phyloP scores from a whole-genome alignment of 768 basidiomycete species.

The Pleurotus pulmonarius region DNA sequence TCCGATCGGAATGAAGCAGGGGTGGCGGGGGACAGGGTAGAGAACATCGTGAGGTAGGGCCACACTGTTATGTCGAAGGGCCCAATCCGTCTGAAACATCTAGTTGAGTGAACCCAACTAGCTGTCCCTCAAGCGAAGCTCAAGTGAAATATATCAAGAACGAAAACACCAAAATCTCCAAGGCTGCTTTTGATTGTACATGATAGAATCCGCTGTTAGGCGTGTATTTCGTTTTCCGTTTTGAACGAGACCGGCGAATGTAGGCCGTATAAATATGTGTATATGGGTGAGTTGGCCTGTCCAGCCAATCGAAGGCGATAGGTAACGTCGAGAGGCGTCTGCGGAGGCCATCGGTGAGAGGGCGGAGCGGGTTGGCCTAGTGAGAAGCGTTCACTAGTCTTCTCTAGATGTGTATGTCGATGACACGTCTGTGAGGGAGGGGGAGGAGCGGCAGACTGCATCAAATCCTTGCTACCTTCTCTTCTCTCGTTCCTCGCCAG shows the following conservation, averaged over 20 bases:
- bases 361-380: too few relatives aligned
- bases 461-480: background rate
- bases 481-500: conserved; percentile 19
- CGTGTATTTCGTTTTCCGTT: background rate
- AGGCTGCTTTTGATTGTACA: background rate
- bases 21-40: background rate
- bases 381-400: too few relatives aligned
- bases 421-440: background rate
- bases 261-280: background rate
- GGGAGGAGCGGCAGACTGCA: background rate
- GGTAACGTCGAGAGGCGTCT: background rate
- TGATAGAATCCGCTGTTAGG: background rate
- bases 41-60: background rate
- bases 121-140: background rate
- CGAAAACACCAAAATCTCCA: background rate
- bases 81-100: background rate
- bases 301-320: background rate
- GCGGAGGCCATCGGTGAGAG: too few relatives aligned
- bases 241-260: background rate
- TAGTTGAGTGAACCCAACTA: background rate
- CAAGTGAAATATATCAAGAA: background rate
- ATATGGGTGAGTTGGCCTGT: background rate
- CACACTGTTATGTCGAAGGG: background rate
- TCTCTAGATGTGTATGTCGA: background rate
- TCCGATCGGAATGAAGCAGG: conserved; percentile 4